These are phyloP conservation scores for Ogataea henricii DNA, from an alignment of 805 yeast species.

Conservation along the genomic window DNA sequence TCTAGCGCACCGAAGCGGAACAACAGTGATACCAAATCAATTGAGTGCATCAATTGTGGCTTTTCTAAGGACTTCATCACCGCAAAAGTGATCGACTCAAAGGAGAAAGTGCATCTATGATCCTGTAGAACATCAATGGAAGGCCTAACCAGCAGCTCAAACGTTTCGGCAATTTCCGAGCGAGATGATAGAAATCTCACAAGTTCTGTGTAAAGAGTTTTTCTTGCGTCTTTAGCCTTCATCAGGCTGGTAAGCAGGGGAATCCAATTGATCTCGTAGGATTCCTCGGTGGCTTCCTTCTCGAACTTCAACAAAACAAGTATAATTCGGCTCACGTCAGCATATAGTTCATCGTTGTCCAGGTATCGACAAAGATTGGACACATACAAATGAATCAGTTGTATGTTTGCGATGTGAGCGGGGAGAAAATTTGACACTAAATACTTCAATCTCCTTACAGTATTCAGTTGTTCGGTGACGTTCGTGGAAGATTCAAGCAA, in stretches of 20 bases:
- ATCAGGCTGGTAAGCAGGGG: slow-evolving; percentile 24
- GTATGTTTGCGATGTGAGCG: slow-evolving; percentile 13
- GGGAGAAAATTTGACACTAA: slow-evolving; percentile 33
- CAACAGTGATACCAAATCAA: slow-evolving; percentile 15
- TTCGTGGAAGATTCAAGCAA: slow-evolving; percentile 26
- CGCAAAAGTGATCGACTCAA: background rate
- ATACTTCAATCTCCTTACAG: slow-evolving; percentile 41
- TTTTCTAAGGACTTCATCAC: background rate
- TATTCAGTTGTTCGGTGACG: slow-evolving; percentile 25
- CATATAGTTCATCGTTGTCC: slow-evolving; percentile 14
- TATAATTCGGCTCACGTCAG: slow-evolving; percentile 34
- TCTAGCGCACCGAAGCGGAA: slow-evolving; percentile 5
- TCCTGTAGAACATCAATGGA: slow-evolving; percentile 4
- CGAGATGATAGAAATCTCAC: slow-evolving; percentile 3
- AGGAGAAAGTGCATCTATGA: background rate
- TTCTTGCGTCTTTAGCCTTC: background rate
- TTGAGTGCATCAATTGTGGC: slow-evolving; percentile 2
- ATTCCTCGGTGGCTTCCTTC: background rate
- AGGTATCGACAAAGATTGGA: slow-evolving; percentile 30
- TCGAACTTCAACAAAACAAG: slow-evolving; percentile 17
- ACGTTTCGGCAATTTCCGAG: background rate
- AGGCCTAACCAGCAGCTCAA: slow-evolving; percentile 2
- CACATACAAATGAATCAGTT: slow-evolving; percentile 26
- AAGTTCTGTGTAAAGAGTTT: background rate
- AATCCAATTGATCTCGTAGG: slow-evolving; percentile 20